phyloP scores from a whole-genome alignment of 768 basidiomycete species.

The Boletus rex-veris region DNA sequence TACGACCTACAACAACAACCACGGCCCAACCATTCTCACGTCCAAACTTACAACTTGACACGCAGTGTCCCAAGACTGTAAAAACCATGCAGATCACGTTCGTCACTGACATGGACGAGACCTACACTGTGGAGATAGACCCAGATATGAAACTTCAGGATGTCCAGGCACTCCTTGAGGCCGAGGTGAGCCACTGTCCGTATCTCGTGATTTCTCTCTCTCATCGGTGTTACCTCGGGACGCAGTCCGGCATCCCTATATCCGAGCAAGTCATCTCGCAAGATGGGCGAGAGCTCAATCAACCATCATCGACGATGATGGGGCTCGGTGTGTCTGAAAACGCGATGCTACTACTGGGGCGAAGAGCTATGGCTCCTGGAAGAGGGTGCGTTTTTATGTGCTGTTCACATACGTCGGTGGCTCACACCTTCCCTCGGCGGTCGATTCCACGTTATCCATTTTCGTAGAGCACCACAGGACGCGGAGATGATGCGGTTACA shows the following conservation, averaged over 20 bases:
- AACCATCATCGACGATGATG: conserved; percentile 65
- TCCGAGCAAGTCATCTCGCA: conserved; percentile 71
- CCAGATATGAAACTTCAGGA: conserved; percentile 89
- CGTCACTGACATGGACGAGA: conserved; percentile 60
- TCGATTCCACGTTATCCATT: neutral
- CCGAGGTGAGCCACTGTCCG: conserved; percentile 63
- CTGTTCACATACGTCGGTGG: neutral
- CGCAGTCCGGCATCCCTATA: conserved; percentile 70
- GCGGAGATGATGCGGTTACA: conserved; percentile 90
- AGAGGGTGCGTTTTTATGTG: conserved; percentile 32
- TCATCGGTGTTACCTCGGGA: neutral
- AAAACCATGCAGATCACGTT: conserved; percentile 68
- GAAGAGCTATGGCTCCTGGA: conserved; percentile 46
- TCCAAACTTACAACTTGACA: too few relatives aligned
- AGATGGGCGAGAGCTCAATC: conserved; percentile 61
- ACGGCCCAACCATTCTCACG: neutral
- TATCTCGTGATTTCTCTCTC: neutral
- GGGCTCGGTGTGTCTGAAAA: conserved; percentile 57
- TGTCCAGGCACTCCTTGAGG: conserved; percentile 91
- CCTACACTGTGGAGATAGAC: conserved; percentile 78
- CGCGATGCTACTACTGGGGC: conserved; percentile 65
- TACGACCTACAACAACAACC: neutral
- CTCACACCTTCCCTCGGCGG: neutral
- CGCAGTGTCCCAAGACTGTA: too few relatives aligned
- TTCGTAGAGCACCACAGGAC: conserved; percentile 67